Conservation (phyloP, 345 rosid species). For the Nasturtium officinale region DNA sequence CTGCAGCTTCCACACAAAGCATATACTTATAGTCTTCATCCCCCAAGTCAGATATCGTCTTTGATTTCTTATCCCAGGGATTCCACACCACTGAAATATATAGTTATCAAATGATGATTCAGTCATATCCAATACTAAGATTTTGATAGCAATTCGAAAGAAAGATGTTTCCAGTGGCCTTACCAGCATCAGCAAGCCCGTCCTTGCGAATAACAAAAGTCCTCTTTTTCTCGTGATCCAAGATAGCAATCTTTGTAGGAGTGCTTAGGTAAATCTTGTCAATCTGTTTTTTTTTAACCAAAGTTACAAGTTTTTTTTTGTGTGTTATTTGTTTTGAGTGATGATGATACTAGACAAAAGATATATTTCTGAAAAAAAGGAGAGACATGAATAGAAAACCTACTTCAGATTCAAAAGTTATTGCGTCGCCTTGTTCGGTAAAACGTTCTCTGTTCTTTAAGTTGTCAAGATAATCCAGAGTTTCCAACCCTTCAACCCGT, state of each 20-base stretch:
- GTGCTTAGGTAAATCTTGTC: conserved; percentile 85
- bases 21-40: conserved; percentile 94
- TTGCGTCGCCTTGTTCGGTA: conserved; percentile 95
- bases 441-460: conserved; percentile 75
- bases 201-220: conserved; percentile 92
- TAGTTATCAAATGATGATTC: conserved; percentile 17
- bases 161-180: conserved; percentile 33
- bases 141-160: background rate
- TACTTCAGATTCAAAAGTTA: conserved; percentile 92
- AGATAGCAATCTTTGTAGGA: conserved; percentile 87
- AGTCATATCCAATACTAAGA: background rate
- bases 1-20: conserved; percentile 96
- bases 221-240: conserved; percentile 96
- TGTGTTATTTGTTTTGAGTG: too few relatives aligned
- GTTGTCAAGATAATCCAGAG: conserved; percentile 92
- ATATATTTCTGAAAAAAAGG: conserved; percentile 4
- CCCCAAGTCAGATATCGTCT: conserved; percentile 82
- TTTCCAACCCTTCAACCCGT: conserved; percentile 92
- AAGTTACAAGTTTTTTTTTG: background rate
- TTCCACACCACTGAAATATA: conserved; percentile 85
- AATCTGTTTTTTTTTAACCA: conserved; percentile 48
- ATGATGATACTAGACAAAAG: conserved; percentile 5
- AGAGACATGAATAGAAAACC: conserved; percentile 34
- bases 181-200: conserved; percentile 98
- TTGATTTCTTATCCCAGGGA: conserved; percentile 96